Conservation (phyloP, 2,329 filamentous ascomycete species). For the Penicillium sp. region DNA sequence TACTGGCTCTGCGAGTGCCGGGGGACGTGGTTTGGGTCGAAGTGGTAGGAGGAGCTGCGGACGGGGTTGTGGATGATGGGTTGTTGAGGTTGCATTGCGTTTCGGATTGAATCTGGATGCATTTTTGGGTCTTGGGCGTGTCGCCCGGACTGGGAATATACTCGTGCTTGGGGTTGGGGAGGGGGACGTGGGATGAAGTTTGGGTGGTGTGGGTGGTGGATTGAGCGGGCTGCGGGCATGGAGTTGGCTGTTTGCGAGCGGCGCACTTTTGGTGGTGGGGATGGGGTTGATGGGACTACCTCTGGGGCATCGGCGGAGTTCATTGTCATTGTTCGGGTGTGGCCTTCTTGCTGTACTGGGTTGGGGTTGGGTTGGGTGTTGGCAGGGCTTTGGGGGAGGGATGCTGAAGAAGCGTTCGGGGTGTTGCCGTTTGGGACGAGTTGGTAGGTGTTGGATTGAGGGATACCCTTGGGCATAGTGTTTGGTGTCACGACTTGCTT, state of each 20-base stretch:
- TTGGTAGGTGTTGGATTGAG: constrained; percentile 1
- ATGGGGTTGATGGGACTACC: constrained; percentile 22
- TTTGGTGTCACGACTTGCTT: constrained; percentile 22
- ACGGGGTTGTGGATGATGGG: constrained; percentile 6
- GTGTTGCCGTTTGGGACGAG: not conserved
- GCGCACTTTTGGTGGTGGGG: constrained; percentile 22
- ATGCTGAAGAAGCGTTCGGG: not conserved
- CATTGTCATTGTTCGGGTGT: constrained; percentile 28
- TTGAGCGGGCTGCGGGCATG: constrained; percentile 16
- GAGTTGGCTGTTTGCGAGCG: constrained; percentile 23
- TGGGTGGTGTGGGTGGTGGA: constrained; percentile 27
- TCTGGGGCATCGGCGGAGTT: constrained; percentile 36
- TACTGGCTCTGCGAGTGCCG: constrained; percentile 28
- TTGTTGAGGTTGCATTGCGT: constrained; percentile 5
- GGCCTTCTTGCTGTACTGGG: constrained; percentile 5
- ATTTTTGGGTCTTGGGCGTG: constrained; percentile 4
- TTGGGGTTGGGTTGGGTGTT: not conserved
- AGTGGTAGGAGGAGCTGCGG: constrained; percentile 24
- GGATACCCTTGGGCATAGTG: constrained; percentile 1
- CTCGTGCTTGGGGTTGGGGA: constrained; percentile 9
- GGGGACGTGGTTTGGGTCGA: constrained; percentile 23
- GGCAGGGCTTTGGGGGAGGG: constrained; percentile 1
- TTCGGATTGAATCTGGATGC: constrained; percentile 9
- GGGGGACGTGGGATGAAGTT: constrained; percentile 19
- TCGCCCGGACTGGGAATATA: constrained; percentile 16